phyloP scores from a whole-genome alignment of 2,329 filamentous ascomycete genomes.

The Verticillium nubilum region DNA sequence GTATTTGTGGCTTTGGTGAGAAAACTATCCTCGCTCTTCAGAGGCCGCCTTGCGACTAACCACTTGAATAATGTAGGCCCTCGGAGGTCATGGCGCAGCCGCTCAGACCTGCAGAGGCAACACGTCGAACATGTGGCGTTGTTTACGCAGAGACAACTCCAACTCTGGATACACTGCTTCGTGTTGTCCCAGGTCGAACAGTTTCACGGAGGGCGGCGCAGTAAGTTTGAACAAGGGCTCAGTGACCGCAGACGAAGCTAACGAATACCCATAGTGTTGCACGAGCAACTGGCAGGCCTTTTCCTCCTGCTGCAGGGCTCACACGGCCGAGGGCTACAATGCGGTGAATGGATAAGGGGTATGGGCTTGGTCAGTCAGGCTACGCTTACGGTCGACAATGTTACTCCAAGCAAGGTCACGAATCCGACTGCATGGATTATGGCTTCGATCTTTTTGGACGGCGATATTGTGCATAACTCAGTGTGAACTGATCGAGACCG shows the following conservation, averaged over 20 bases:
- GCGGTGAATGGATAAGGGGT: background rate
- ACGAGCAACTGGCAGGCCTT: background rate
- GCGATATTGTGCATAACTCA: background rate
- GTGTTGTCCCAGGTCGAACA: background rate
- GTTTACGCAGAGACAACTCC: background rate
- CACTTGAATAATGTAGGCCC: background rate
- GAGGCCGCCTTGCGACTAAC: background rate
- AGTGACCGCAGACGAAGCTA: background rate
- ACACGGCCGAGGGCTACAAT: background rate
- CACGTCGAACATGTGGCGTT: background rate
- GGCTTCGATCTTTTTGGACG: too few relatives aligned
- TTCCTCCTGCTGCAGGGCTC: background rate
- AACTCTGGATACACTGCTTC: conserved; percentile 5
- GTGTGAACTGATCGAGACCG: background rate
- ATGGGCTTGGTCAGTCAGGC: too few relatives aligned
- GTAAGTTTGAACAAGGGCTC: background rate
- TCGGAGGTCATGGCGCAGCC: background rate
- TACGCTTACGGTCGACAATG: too few relatives aligned
- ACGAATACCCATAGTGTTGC: background rate
- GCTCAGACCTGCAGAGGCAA: background rate
- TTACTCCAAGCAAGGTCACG: too few relatives aligned
- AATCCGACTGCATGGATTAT: too few relatives aligned
- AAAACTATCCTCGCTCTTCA: background rate
- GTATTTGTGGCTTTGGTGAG: background rate
- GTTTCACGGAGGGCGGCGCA: background rate